Conservation (phyloP, 768 basidiomycete species). For the Rickenella mellea region DNA sequence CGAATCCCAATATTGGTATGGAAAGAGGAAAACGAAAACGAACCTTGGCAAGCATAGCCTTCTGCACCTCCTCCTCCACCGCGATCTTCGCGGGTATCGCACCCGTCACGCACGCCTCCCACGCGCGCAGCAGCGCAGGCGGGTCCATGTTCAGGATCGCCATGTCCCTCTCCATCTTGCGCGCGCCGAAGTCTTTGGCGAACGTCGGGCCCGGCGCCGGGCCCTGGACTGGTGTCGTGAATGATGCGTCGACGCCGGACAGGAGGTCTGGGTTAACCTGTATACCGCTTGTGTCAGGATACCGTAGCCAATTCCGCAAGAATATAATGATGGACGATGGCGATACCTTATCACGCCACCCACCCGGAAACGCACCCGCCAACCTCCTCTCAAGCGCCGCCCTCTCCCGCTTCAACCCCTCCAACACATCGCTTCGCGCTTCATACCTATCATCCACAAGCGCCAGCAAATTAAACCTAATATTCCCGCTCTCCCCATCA, state of each 20-base stretch:
- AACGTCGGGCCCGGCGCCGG: conserved; percentile 22
- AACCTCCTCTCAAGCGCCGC: conserved; percentile 35
- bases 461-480: conserved; percentile 53
- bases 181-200: conserved; percentile 35
- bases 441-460: conserved; percentile 44
- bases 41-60: conserved; percentile 35
- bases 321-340: conserved; percentile 1
- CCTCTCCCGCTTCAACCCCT: conserved; percentile 41
- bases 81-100: conserved; percentile 27
- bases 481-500: conserved; percentile 28
- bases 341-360: conserved; percentile 26
- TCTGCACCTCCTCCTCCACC: conserved; percentile 41
- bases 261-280: conserved; percentile 33
- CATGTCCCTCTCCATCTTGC: conserved; percentile 31
- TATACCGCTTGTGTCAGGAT: neutral
- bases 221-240: conserved; percentile 21
- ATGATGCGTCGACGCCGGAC: conserved; percentile 18
- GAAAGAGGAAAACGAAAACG: conserved; percentile 13
- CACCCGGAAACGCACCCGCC: conserved; percentile 20
- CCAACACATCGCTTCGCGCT: conserved; percentile 39
- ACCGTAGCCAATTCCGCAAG: neutral
- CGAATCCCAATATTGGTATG: neutral
- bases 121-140: conserved; percentile 26
- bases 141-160: conserved; percentile 34
- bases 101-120: conserved; percentile 36